Conservation (phyloP, 2,329 filamentous ascomycete species). For the Cladosporium sp. region DNA sequence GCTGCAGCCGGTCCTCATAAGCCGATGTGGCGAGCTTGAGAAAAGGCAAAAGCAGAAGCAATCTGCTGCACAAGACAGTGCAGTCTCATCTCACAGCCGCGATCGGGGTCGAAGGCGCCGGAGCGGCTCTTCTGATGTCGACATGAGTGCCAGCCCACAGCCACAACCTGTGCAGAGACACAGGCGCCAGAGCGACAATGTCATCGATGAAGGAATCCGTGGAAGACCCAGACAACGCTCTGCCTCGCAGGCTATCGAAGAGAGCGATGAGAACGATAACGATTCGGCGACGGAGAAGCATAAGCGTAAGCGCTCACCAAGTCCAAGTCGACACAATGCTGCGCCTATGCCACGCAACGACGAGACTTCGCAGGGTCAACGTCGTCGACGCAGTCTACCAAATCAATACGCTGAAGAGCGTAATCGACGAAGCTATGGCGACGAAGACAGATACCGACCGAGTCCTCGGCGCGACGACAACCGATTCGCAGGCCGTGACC, state of each 20-base stretch:
- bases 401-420: constrained; percentile 39
- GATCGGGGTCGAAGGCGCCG: constrained; percentile 34
- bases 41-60: constrained; percentile 31
- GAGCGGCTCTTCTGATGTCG: constrained; percentile 33
- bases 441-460: constrained; percentile 35
- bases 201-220: constrained; percentile 40
- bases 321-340: constrained; percentile 35
- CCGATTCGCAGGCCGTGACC: constrained; percentile 24
- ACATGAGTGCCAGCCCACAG: constrained; percentile 32
- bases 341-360: constrained; percentile 10
- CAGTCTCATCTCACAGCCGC: constrained; percentile 16
- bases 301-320: constrained; percentile 40
- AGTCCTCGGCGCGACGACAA: constrained; percentile 34
- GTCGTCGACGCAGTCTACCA: constrained; percentile 41
- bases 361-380: constrained; percentile 27
- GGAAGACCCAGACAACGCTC: constrained; percentile 40
- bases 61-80: constrained; percentile 3
- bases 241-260: constrained; percentile 35
- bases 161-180: constrained; percentile 31
- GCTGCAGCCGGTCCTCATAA: constrained; percentile 40
- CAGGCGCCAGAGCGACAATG: constrained; percentile 39
- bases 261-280: constrained; percentile 25
- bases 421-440: constrained; percentile 24
- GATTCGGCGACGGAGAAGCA: constrained; percentile 35
- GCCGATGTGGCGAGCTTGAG: constrained; percentile 45